Percentiles rank a stretch among this genome's conserved stretches.
Evolutionary conservation across 2,329 filamentous ascomycete species (phyloP).

Genomic region (Byssothecium circinans): DNA sequence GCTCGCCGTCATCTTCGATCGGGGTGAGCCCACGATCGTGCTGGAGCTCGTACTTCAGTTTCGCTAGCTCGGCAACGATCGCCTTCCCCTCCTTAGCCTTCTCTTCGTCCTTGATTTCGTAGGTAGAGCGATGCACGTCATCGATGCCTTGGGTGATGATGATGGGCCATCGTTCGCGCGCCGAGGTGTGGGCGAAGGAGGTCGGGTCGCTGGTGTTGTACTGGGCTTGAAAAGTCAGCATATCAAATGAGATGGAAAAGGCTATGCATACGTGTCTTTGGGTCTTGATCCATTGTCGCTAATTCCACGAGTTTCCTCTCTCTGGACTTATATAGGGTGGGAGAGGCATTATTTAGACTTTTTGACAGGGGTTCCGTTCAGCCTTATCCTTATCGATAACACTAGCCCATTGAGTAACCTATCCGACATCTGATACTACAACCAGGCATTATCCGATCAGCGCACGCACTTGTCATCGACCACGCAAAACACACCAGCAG

Average conservation of each 20-base stretch:
- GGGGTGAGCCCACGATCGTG: slow-evolving; percentile 81
- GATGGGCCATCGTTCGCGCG: slow-evolving; percentile 85
- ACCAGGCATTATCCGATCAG: too few relatives aligned
- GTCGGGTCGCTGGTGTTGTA: slow-evolving; percentile 78
- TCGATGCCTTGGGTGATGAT: slow-evolving; percentile 94
- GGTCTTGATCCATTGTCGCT: slow-evolving; percentile 68
- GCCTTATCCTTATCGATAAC: neutral
- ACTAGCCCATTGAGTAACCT: neutral
- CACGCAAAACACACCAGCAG: too few relatives aligned
- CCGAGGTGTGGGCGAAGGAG: slow-evolving; percentile 86
- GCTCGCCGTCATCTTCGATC: slow-evolving; percentile 72
- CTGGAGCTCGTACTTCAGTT: slow-evolving; percentile 91
- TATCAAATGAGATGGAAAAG: neutral
- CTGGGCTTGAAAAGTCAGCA: slow-evolving; percentile 57
- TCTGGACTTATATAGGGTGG: neutral
- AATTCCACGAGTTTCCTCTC: neutral
- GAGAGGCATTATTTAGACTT: neutral
- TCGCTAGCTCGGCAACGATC: slow-evolving; percentile 76
- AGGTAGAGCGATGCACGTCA: slow-evolving; percentile 80
- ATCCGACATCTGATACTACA: too few relatives aligned
- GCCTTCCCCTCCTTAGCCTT: slow-evolving; percentile 79
- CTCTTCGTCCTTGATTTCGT: slow-evolving; percentile 60
- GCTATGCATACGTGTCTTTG: slow-evolving; percentile 66
- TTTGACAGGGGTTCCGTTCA: slow-evolving; percentile 4
- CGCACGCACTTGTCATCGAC: slow-evolving; percentile 10